phyloP scores from a whole-genome alignment of 495 filamentous ascomycete species.

The Penicillium egyptiacum region DNA sequence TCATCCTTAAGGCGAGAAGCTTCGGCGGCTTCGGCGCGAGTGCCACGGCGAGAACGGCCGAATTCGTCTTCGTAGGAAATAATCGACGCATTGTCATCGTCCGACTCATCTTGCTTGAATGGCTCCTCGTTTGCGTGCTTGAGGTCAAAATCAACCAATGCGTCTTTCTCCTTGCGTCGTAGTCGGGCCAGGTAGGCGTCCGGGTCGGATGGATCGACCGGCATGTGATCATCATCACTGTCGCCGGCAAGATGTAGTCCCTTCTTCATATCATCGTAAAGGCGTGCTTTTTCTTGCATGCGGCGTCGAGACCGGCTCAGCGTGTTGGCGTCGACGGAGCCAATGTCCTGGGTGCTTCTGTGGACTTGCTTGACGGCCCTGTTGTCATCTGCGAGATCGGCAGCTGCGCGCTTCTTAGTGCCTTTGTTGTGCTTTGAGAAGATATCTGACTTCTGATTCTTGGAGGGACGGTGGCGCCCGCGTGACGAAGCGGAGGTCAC shows the following conservation, averaged over 20 bases:
- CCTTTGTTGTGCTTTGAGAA: conserved; percentile 72
- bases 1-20: conserved; percentile 53
- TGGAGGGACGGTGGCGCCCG: conserved; percentile 65
- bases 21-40: conserved; percentile 58
- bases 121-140: conserved; percentile 79
- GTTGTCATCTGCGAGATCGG: conserved; percentile 44
- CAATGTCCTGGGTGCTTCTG: conserved; percentile 40
- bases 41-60: conserved; percentile 71
- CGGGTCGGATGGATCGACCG: conserved; percentile 20
- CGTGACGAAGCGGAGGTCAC: conserved; percentile 32
- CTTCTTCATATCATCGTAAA: conserved; percentile 84
- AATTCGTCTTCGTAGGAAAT: conserved; percentile 90
- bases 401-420: conserved; percentile 60
- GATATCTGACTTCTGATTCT: conserved; percentile 63
- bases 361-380: conserved; percentile 39
- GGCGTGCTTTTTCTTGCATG: conserved; percentile 81
- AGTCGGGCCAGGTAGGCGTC: conserved; percentile 36
- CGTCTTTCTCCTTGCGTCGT: conserved; percentile 48
- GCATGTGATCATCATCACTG: conserved; percentile 47
- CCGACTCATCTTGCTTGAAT: conserved; percentile 35
- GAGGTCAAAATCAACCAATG: conserved; percentile 84
- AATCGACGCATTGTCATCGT: conserved; percentile 56
- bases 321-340: conserved; percentile 44
- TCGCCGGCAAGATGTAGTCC: conserved; percentile 51
- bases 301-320: conserved; percentile 65